A percentile compares a stretch with the other conserved stretches of the same genome.
Evolutionary conservation across 1,139 yeast genomes (phyloP).

Genomic region (Hemisphaericaspora xylofermentans): DNA sequence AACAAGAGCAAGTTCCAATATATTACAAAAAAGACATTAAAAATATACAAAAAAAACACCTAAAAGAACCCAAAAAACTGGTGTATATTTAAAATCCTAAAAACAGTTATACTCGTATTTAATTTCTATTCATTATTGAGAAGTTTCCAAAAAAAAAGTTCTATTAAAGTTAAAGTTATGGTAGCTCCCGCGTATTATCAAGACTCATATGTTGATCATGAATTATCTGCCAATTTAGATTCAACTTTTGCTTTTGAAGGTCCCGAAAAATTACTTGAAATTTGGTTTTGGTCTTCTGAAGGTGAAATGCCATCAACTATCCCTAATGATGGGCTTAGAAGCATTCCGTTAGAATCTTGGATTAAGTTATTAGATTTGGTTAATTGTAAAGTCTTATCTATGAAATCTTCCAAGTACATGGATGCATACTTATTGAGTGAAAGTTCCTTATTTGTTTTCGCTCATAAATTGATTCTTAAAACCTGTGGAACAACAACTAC

Average conservation of each 20-base stretch:
- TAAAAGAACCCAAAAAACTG: not conserved
- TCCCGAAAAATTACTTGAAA: constrained; percentile 88
- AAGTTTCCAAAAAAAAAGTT: not conserved
- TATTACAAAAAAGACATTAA: constrained; percentile 17
- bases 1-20: constrained; percentile 47
- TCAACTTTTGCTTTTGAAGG: constrained; percentile 95
- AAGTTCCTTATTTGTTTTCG: constrained; percentile 85
- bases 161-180: constrained; percentile 21
- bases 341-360: constrained; percentile 69
- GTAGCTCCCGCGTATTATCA: constrained; percentile 46
- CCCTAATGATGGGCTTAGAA: constrained; percentile 52
- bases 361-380: constrained; percentile 74
- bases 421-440: constrained; percentile 90
- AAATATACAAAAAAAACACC: constrained; percentile 7
- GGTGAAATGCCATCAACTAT: constrained; percentile 36
- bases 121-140: too few relatives aligned
- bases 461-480: constrained; percentile 81
- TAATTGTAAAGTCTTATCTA: constrained; percentile 84
- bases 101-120: not conserved
- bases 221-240: constrained; percentile 75
- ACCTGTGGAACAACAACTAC: constrained; percentile 98
- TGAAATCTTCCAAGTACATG: constrained; percentile 61
- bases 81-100: not conserved
- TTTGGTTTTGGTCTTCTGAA: constrained; percentile 68
- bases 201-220: constrained; percentile 69